Percentiles rank a stretch among this genome's conserved stretches.
These are phyloP conservation scores for Verticillium zaregamsianum DNA, from an alignment of 2,329 filamentous ascomycete genomes.

Conservation along the genomic window DNA sequence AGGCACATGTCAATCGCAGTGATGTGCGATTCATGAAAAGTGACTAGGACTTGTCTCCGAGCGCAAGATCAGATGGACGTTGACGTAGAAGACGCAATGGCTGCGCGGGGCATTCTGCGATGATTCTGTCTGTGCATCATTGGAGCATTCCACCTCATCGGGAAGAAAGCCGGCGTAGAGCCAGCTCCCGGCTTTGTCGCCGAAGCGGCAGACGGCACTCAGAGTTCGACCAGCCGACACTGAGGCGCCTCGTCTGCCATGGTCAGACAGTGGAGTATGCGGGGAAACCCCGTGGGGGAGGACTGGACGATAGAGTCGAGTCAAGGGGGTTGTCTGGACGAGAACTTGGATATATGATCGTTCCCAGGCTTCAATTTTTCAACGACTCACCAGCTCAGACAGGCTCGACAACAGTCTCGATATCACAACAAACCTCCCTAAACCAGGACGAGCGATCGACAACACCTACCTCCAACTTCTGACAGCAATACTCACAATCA, in stretches of 20 bases:
- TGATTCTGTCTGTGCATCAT: neutral
- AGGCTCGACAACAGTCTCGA: neutral
- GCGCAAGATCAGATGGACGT: neutral
- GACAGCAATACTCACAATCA: constrained; percentile 9
- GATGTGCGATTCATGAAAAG: neutral
- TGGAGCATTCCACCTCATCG: neutral
- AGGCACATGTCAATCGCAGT: neutral
- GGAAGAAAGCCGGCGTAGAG: neutral
- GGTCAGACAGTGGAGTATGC: neutral
- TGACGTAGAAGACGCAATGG: neutral
- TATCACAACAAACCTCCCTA: neutral
- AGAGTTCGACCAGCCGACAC: neutral
- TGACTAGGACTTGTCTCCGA: neutral
- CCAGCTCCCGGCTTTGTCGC: neutral
- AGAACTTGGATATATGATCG: constrained; percentile 6
- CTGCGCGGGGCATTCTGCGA: neutral
- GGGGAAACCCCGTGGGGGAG: neutral
- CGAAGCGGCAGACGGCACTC: neutral
- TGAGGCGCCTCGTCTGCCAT: neutral
- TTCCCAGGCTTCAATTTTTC: neutral
- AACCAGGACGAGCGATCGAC: neutral
- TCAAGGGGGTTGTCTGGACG: neutral
- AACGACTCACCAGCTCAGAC: neutral
- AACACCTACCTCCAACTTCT: neutral
- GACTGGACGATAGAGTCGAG: neutral